Percentiles rank a stretch among this genome's conserved stretches.
These are phyloP conservation scores for Cajanus cajan DNA, from an alignment of 306 rosid genomes.

Conservation along the genomic window DNA sequence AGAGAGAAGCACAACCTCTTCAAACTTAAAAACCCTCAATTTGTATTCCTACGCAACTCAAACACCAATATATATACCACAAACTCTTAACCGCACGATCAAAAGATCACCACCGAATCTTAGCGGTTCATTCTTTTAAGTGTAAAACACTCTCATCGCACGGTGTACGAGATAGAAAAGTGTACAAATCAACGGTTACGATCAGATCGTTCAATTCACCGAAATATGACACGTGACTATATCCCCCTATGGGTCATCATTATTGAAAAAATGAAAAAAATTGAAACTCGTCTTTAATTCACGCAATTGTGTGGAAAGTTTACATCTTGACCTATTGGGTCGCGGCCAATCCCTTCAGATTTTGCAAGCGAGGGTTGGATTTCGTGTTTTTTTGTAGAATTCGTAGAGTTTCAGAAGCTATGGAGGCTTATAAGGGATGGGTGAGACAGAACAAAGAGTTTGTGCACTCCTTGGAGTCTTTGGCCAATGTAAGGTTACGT, in stretches of 20 bases:
- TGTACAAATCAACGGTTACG: conserved; percentile 17
- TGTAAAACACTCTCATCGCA: background rate
- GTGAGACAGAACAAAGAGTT: conserved; percentile 84
- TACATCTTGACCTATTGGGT: conserved; percentile 29
- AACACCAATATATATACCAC: background rate
- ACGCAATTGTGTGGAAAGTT: conserved; percentile 18
- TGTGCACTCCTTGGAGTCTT: conserved; percentile 81
- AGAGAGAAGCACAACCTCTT: background rate
- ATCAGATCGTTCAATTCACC: background rate
- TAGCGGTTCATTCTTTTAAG: background rate
- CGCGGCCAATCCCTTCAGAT: conserved; percentile 8
- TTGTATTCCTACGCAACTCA: conserved; percentile 17
- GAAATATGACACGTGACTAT: background rate
- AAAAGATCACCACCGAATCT: background rate
- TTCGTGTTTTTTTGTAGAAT: conserved; percentile 11
- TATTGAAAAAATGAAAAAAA: background rate
- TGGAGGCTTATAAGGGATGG: conserved; percentile 91
- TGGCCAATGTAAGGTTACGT: conserved; percentile 74
- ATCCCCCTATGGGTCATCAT: background rate
- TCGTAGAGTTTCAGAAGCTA: conserved; percentile 39
- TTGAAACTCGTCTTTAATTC: conserved; percentile 33
- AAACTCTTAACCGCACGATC: conserved; percentile 1
- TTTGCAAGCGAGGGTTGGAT: conserved; percentile 4
- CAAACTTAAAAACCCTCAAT: background rate
- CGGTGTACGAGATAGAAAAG: background rate